A percentile compares a stretch with the other conserved stretches of the same genome.
Evolutionary conservation across 1,284 basidiomycete genomes (phyloP).

Genomic region (Mycena sp.): DNA sequence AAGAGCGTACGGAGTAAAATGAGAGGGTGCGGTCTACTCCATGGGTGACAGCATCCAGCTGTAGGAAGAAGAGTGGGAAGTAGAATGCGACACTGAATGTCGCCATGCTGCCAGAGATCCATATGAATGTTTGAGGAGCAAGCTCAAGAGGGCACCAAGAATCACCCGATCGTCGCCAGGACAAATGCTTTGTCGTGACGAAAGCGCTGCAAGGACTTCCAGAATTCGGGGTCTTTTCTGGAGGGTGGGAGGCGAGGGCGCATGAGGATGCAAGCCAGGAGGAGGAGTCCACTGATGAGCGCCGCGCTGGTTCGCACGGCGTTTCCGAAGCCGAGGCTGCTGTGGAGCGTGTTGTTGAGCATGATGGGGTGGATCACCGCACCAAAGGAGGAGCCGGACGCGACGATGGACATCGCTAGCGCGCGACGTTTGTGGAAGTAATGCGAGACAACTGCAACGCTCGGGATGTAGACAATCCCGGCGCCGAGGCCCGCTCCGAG

Average conservation of each 20-base stretch:
- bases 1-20: constrained; percentile 41
- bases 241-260: constrained; percentile 31
- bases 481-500: constrained; percentile 44
- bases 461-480: constrained; percentile 46
- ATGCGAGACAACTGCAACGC: constrained; percentile 46
- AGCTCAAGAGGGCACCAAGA: not conserved
- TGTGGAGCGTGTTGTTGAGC: constrained; percentile 35
- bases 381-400: constrained; percentile 44
- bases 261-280: constrained; percentile 38
- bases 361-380: constrained; percentile 37
- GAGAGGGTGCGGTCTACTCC: constrained; percentile 34
- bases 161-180: constrained; percentile 24
- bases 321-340: constrained; percentile 40
- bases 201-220: constrained; percentile 18
- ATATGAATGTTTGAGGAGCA: not conserved
- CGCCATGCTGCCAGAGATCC: constrained; percentile 17
- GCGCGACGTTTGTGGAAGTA: constrained; percentile 43
- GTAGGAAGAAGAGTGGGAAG: constrained; percentile 43
- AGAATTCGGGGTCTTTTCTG: constrained; percentile 4
- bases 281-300: constrained; percentile 31
- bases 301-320: constrained; percentile 38
- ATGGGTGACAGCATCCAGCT: constrained; percentile 39
- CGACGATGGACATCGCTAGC: constrained; percentile 43
- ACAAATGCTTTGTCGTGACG: constrained; percentile 28
- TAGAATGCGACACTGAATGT: constrained; percentile 35